Evolutionary conservation across 768 basidiomycete genomes (phyloP), one percentile per base, ranked within the genome.

Genomic region (Agaricus subrufescens): DNA sequence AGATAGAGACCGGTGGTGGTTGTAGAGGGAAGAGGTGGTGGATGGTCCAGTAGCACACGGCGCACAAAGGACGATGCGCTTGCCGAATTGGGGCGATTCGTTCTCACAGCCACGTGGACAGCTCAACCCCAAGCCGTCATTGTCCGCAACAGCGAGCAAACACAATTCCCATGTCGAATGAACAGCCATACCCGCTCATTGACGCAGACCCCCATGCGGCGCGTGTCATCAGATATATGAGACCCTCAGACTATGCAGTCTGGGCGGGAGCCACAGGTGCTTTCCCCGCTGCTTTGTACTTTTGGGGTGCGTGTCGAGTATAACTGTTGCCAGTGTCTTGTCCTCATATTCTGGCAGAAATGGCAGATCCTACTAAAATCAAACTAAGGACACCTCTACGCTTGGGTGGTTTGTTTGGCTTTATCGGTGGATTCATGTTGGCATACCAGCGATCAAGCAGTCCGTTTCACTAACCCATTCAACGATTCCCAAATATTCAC

Each of bases 391-490:
- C 78, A 0, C 52, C 69, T 29, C 57, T 77, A 44, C 71, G 73
- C 54, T 69, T 89, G 10, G 86, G 86, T 38, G 89, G 87, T 8
- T 71, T 89, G 62, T 72, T 98, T 47, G 96, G 96, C 9, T 91
- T 95, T 71, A 67, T 84, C 52, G 94, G 90, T 10, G 96, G 96
- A 19, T 98, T 98, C 81, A 69, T 98, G 65, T 68, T 96, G 52
- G 92, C 95, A 8, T 98, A 98, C 73, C 92, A 95, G 72, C 79
- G 87, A 53, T 93, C 91, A 34, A 89, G 87, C 65, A 76, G 94
- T 96, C 66, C 70, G 91, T 77, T 43, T 4, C 5, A 52, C 67
- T 34, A 44, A 63, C 54, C 58, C 62, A 38, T 50, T 46, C 27
- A 44, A 43, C 37, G 25, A 14, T 4, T 8, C 31, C n/a, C 53